Conservation (phyloP, 148 eudicot species). For the Linanthus parryae region DNA sequence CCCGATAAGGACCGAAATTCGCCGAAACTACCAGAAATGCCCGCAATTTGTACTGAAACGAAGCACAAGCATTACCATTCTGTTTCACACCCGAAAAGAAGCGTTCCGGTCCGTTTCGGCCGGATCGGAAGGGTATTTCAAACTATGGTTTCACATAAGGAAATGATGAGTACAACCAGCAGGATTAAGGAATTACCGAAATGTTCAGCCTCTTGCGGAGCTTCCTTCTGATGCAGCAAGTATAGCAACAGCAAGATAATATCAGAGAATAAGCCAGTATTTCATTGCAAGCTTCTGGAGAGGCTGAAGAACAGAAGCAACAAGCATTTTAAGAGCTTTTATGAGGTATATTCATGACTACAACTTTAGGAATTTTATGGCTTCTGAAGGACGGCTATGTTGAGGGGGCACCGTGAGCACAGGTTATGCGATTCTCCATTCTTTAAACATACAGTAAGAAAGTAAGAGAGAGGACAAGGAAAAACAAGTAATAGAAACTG, state of each 20-base stretch:
- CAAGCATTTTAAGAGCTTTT: not conserved
- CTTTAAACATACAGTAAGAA: not conserved
- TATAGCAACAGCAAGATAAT: conserved; percentile 88
- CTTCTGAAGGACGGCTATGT: too few species aligned
- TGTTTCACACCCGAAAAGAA: too few species aligned
- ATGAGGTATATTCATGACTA: not conserved
- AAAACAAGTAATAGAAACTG: too few species aligned
- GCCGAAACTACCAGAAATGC: too few species aligned
- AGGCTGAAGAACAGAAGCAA: conserved; percentile 34
- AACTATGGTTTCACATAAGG: too few species aligned
- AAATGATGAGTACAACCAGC: not conserved
- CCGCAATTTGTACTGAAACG: too few species aligned
- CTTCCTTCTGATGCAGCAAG: conserved; percentile 78
- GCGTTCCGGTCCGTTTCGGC: too few species aligned
- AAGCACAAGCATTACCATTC: too few species aligned
- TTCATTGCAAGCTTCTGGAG: conserved; percentile 69
- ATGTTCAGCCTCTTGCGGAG: conserved; percentile 68
- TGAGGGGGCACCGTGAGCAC: too few species aligned
- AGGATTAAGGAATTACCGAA: conserved; percentile 27
- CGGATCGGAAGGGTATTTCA: too few species aligned
- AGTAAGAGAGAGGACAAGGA: not conserved
- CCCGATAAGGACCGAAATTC: too few species aligned
- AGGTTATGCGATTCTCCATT: too few species aligned
- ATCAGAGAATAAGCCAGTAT: conserved; percentile 74
- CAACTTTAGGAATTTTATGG: not conserved